phyloP scores from a whole-genome alignment of 2,329 filamentous ascomycete species.

The Fusarium bulbicola region DNA sequence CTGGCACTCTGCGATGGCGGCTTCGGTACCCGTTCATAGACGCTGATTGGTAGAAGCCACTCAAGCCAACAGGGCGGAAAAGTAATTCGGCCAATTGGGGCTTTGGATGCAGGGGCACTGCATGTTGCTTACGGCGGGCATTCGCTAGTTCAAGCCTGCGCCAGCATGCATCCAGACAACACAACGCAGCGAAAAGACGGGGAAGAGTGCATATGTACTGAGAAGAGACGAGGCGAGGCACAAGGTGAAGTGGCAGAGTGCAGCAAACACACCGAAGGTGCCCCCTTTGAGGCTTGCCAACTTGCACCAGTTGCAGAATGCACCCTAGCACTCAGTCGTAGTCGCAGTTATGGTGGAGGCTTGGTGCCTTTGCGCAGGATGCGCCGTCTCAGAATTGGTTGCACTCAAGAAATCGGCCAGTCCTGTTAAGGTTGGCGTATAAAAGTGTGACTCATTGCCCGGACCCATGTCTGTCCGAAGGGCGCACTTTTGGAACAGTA shows the following conservation, averaged over 20 bases:
- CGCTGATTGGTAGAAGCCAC: constrained; percentile 11
- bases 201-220: background rate
- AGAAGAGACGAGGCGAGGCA: background rate
- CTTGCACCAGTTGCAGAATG: background rate
- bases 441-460: constrained; percentile 50
- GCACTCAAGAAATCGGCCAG: constrained; percentile 40
- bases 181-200: background rate
- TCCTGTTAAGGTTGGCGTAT: constrained; percentile 42
- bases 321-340: background rate
- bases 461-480: constrained; percentile 42
- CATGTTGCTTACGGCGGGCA: constrained; percentile 29
- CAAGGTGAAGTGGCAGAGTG: background rate
- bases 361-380: constrained; percentile 25
- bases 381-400: constrained; percentile 39
- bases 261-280: background rate
- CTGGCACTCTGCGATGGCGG: constrained; percentile 34
- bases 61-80: constrained; percentile 19
- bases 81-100: constrained; percentile 25
- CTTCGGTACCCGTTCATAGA: constrained; percentile 30
- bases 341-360: constrained; percentile 27
- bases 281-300: background rate
- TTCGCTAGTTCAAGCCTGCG: constrained; percentile 20
- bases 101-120: constrained; percentile 19
- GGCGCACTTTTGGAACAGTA: constrained; percentile 33
- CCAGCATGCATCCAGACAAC: constrained; percentile 7